A percentile compares a stretch with the other conserved stretches of the same genome.
Conservation (phyloP, 352 stramenopile genomes). For the Phytophthora foliorum region DNA sequence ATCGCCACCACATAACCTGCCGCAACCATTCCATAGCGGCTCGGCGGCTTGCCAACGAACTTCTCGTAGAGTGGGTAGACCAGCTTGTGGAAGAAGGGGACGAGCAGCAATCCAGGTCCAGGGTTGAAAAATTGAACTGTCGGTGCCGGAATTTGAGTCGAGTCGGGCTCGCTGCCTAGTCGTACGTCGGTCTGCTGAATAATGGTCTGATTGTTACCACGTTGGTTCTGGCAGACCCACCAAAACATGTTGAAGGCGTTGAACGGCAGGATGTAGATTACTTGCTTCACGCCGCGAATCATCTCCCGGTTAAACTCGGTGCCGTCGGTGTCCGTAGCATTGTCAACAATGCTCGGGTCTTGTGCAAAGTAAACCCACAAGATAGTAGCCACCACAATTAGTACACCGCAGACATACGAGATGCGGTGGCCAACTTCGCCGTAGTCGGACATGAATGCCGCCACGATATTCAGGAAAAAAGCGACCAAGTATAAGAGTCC, state of each 20-base stretch:
- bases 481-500: constrained; percentile 42
- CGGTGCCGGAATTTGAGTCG: constrained; percentile 56
- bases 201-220: constrained; percentile 75
- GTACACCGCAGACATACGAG: constrained; percentile 48
- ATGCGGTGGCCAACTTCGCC: constrained; percentile 44
- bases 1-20: constrained; percentile 48
- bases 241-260: constrained; percentile 69
- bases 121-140: constrained; percentile 63
- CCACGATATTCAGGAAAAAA: constrained; percentile 62
- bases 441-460: constrained; percentile 53
- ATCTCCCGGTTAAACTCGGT: constrained; percentile 43
- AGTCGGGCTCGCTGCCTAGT: constrained; percentile 37
- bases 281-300: constrained; percentile 61
- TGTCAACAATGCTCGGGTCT: constrained; percentile 53
- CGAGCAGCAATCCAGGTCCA: constrained; percentile 43
- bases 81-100: constrained; percentile 49
- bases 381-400: constrained; percentile 48
- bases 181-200: constrained; percentile 72
- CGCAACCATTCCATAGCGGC: constrained; percentile 45
- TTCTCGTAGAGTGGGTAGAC: constrained; percentile 57
- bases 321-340: constrained; percentile 44
- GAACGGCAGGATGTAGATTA: constrained; percentile 40
- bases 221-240: constrained; percentile 69
- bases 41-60: constrained; percentile 43
- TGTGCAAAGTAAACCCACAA: constrained; percentile 55